Percentiles rank a stretch among this genome's conserved stretches.
These are phyloP conservation scores for Hysterangium stoloniferum DNA, from an alignment of 768 basidiomycete genomes.

Conservation along the genomic window DNA sequence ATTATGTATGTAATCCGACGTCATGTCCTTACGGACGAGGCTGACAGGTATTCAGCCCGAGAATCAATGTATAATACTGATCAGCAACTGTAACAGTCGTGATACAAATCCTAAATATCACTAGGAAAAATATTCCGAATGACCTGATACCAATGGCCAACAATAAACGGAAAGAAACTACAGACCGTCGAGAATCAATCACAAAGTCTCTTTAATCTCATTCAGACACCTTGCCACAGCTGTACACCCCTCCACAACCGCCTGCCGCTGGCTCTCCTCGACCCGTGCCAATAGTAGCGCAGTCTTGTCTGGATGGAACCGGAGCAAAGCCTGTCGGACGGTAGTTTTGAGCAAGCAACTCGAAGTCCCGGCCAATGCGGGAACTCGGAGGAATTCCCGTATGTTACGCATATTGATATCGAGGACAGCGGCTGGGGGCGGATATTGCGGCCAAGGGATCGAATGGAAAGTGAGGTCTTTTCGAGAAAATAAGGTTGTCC, in stretches of 20 bases:
- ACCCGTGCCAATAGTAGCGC: slow-evolving; percentile 36
- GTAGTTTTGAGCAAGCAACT: neutral
- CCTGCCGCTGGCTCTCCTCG: slow-evolving; percentile 31
- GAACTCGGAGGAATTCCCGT: slow-evolving; percentile 1
- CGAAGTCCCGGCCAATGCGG: neutral
- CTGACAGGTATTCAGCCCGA: too few relatives aligned
- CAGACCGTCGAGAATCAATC: too few relatives aligned
- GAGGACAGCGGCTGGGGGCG: slow-evolving; percentile 32
- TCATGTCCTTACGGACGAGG: too few relatives aligned
- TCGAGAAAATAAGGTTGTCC: slow-evolving; percentile 29
- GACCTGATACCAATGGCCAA: too few relatives aligned
- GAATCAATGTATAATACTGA: too few relatives aligned
- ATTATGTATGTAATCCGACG: too few relatives aligned
- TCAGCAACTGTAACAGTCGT: too few relatives aligned
- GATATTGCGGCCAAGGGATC: slow-evolving; percentile 65
- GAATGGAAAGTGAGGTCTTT: slow-evolving; percentile 34
- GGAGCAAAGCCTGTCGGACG: slow-evolving; percentile 50
- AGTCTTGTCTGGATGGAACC: slow-evolving; percentile 67
- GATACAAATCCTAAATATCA: too few relatives aligned
- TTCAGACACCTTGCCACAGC: slow-evolving; percentile 9
- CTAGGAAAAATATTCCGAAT: too few relatives aligned
- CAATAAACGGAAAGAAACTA: too few relatives aligned
- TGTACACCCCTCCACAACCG: neutral
- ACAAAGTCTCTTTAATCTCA: neutral
- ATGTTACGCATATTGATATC: slow-evolving; percentile 33